Conservation (phyloP, 164 flowering plant species). For the Nymphaea colorata region DNA sequence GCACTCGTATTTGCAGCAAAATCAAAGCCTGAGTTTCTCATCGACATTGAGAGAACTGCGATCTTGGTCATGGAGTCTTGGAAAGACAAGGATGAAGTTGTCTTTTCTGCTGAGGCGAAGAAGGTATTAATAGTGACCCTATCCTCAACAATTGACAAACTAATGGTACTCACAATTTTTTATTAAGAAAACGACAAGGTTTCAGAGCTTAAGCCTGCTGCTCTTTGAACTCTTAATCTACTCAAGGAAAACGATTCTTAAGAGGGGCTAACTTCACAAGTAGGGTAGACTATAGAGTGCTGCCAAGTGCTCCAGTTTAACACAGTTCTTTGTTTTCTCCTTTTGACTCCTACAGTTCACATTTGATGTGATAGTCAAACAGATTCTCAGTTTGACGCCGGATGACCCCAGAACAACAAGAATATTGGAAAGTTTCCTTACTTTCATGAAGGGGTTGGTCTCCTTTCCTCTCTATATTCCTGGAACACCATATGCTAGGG, state of each 20-base stretch:
- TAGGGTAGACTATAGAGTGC: too few species aligned
- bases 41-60: slow-evolving; percentile 30
- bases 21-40: slow-evolving; percentile 33
- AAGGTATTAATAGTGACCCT: slow-evolving; percentile 20
- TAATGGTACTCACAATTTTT: too few species aligned
- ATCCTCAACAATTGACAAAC: too few species aligned
- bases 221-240: too few species aligned
- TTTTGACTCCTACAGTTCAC: slow-evolving; percentile 29
- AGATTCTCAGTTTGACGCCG: slow-evolving; percentile 40
- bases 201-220: too few species aligned
- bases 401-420: slow-evolving; percentile 30
- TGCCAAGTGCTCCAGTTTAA: too few species aligned
- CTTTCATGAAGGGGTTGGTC: slow-evolving; percentile 32
- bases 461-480: slow-evolving; percentile 9
- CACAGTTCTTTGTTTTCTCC: too few species aligned
- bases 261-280: too few species aligned
- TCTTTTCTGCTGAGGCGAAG: slow-evolving; percentile 43
- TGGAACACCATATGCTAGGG: background rate
- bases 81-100: slow-evolving; percentile 26
- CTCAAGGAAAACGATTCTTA: too few species aligned
- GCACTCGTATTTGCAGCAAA: slow-evolving; percentile 29
- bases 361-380: slow-evolving; percentile 58
- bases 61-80: slow-evolving; percentile 28
- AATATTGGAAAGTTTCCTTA: slow-evolving; percentile 42
- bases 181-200: too few species aligned